Base-by-base conservation (phyloP, 306 rosid species). In the Ziziphus jujuba region DNA sequence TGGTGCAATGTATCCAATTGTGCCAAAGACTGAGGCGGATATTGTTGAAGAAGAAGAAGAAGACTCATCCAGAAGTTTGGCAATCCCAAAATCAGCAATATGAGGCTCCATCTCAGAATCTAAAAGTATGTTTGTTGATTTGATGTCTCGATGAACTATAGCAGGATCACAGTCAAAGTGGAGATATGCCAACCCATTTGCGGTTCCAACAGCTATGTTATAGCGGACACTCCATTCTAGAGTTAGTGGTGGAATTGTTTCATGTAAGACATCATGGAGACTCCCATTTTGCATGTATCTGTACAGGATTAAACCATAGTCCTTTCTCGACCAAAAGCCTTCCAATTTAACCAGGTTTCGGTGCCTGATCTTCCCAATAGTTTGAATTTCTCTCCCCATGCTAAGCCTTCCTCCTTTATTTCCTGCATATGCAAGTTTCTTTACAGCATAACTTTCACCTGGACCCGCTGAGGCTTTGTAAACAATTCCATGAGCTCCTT, bases 401-500 rank as follows among this genome's bases (percentile, higher is more conserved):
- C 88, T 84, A 57, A 14, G 13, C 45, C 74, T 78, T 68, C 75
- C 81, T 56, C 77, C 72, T 69, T 58, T 79, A 78, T 77, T 81
- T 13, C 80, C 84, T 0, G 59, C 61, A 71, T 79, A 84, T 56
- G 55, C 80, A 53, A 92, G 63, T 86, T 87, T 89, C 83, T 92
- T 92, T 50, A 84, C 82, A 7, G 95, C 98, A 76, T 57, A 87
- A 67, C 66, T 79, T 53, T 68, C 51, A 71, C 79, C 71, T 17
- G 86, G 75, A 59, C 71, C 75, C 24, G 84, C 38, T 15, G 64
- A 47, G 56, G 91, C 96, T 80, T 81, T 87, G 50, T 92, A 92
- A 45, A 92, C 95, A 49, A 80, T 76, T 79, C 98, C 96, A 61
- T 92, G 96, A 13, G 91, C 89, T 76, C 98, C 98, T 81, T 81